A percentile compares a stretch with the other conserved stretches of the same genome.
Conservation (phyloP, 1,139 yeast species). For the Lodderomyces pseudojiufengensis region DNA sequence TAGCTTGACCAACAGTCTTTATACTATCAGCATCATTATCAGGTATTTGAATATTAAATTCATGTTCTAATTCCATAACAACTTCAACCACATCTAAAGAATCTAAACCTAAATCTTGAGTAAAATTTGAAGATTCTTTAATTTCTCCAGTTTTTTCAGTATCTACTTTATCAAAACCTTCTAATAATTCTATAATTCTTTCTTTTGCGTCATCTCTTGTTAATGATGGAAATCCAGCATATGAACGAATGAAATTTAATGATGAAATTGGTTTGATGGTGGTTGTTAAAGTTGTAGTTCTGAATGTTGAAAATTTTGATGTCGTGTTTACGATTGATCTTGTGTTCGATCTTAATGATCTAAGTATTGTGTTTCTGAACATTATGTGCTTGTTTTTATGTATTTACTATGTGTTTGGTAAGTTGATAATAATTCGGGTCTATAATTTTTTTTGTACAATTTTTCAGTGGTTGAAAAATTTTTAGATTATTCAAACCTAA, state of each 20-base stretch:
- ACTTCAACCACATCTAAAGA: slow-evolving; percentile 87
- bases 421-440: neutral
- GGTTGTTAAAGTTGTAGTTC: slow-evolving; percentile 1
- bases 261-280: slow-evolving; percentile 31
- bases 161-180: slow-evolving; percentile 71
- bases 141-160: slow-evolving; percentile 38
- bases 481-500: neutral
- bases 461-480: slow-evolving; percentile 3
- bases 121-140: slow-evolving; percentile 56
- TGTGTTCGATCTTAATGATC: slow-evolving; percentile 25
- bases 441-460: neutral
- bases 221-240: slow-evolving; percentile 63
- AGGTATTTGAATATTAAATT: slow-evolving; percentile 75
- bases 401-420: neutral
- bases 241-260: slow-evolving; percentile 32
- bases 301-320: slow-evolving; percentile 1
- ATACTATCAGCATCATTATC: slow-evolving; percentile 83
- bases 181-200: slow-evolving; percentile 74
- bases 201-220: slow-evolving; percentile 69
- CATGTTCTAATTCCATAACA: slow-evolving; percentile 85
- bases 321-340: slow-evolving; percentile 7
- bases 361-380: slow-evolving; percentile 33
- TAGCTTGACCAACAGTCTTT: slow-evolving; percentile 79
- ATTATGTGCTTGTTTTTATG: slow-evolving; percentile 15
- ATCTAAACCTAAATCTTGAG: slow-evolving; percentile 79